A percentile compares a stretch with the other conserved stretches of the same genome.
These are phyloP conservation scores for Nicotiana paniculata DNA, from an alignment of 257 asterid species.

Conservation along the genomic window DNA sequence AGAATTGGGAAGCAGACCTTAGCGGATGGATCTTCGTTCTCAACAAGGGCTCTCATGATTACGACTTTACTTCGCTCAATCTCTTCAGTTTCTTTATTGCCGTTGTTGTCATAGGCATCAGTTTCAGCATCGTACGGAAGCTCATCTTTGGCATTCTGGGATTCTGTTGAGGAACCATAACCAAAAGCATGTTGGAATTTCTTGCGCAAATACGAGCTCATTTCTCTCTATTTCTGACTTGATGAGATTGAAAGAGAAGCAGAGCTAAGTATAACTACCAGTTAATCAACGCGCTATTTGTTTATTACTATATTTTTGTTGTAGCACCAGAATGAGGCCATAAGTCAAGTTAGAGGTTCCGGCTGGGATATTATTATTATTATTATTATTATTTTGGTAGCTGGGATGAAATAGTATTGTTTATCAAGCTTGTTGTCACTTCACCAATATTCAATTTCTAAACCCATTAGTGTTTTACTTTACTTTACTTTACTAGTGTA, in stretches of 20 bases:
- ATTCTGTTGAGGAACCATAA: slow-evolving; percentile 10
- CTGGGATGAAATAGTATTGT: too few species aligned
- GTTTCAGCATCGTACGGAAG: neutral
- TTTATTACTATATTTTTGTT: too few species aligned
- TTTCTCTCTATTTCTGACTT: neutral
- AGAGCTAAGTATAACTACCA: too few species aligned
- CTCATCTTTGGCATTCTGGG: neutral
- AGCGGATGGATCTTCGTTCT: slow-evolving; percentile 24
- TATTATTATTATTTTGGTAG: too few species aligned
- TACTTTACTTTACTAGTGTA: too few species aligned
- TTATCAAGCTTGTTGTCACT: too few species aligned
- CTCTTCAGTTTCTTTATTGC: slow-evolving; percentile 18
- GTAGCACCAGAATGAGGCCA: too few species aligned
- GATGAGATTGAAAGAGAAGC: neutral
- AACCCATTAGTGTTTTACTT: too few species aligned
- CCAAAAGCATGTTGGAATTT: slow-evolving; percentile 28
- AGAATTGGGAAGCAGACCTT: slow-evolving; percentile 15
- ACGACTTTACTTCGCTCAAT: slow-evolving; percentile 26
- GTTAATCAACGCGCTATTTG: too few species aligned
- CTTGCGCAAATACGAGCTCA: slow-evolving; percentile 68
- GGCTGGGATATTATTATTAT: too few species aligned
- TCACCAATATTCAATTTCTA: too few species aligned
- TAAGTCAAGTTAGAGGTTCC: too few species aligned
- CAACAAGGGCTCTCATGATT: slow-evolving; percentile 21
- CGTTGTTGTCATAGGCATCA: neutral